Base-by-base conservation (phyloP, 164 flowering plant species). In the Aristolochia californica region DNA sequence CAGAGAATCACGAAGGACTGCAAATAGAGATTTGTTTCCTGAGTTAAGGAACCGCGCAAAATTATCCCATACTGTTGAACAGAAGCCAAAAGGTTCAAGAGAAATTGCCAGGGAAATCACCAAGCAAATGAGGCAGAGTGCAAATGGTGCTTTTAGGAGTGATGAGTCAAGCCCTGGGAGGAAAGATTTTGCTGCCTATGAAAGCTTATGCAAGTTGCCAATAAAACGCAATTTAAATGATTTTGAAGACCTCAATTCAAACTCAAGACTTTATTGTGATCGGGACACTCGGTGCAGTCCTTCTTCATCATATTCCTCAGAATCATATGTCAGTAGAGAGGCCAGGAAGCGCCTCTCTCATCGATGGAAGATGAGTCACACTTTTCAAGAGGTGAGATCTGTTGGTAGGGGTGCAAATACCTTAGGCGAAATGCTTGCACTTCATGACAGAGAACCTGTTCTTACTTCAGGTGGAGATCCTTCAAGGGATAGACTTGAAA, bases 321-420 rank as follows among this genome's bases (percentile, higher is more conserved):
- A 80, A 66, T 82, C 91, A 53, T 79, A 81, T 45, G 83, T 85
- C 48, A 78, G 66, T 52, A 81, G 65, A 61, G 98, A 93, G 75
- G 95, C 91, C 47, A 87, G 75, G 80, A 85, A 78, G 62, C 85
- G 86, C 62, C 83, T 93, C 43, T 87, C 91, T 22, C 83, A 82
- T 62, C 69, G 89, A 62, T 88, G 87, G 94, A 87, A 79, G 61
- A 66, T 70, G 75, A 70, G 78, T 48, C 80, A 68, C 34, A 68
- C 67, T 57, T 73, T 59, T 62, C 83, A 78, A 66, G 80, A 80
- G 24, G 45, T 52, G 52, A 72, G 74, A 55, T 51, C 57, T 15
- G 57, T 48, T 50, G 52, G 68, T 49, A 69, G 76, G 61, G 73
- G 87, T 45, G 26, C 56, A 40, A 83, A 75, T 74, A 93, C 97